phyloP scores from a whole-genome alignment of 257 asterid species.

The Misopates orontium region DNA sequence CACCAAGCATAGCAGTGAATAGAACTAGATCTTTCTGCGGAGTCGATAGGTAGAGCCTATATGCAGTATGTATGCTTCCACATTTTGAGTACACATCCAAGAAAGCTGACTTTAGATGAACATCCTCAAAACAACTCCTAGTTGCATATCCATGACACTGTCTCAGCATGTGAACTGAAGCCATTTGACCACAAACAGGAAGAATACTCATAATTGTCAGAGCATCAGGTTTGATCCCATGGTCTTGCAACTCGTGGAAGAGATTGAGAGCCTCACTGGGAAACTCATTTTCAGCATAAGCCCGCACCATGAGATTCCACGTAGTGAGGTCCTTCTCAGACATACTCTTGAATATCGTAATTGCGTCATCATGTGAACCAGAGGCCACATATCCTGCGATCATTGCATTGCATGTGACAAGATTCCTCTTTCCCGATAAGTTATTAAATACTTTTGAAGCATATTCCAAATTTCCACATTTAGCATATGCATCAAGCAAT shows the following conservation, averaged over 20 bases:
- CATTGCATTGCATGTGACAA: conserved; percentile 63
- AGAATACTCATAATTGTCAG: conserved; percentile 64
- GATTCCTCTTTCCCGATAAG: conserved; percentile 52
- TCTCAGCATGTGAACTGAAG: conserved; percentile 62
- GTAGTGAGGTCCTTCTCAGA: conserved; percentile 60
- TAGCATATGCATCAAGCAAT: conserved; percentile 78
- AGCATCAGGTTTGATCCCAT: conserved; percentile 61
- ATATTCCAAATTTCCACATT: conserved; percentile 56
- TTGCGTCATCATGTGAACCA: conserved; percentile 50
- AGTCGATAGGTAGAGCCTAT: conserved; percentile 59
- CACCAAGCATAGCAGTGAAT: conserved; percentile 85
- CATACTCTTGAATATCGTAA: conserved; percentile 51
- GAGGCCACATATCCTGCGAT: conserved; percentile 54
- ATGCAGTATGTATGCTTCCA: conserved; percentile 62
- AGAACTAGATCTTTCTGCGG: conserved; percentile 60
- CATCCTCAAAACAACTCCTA: conserved; percentile 54
- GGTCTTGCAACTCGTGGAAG: conserved; percentile 51
- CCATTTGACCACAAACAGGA: conserved; percentile 67
- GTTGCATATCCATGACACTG: conserved; percentile 72
- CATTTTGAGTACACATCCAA: conserved; percentile 74
- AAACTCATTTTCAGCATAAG: conserved; percentile 54
- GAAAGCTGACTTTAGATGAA: conserved; percentile 58
- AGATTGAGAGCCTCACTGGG: conserved; percentile 55
- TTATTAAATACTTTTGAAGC: conserved; percentile 52
- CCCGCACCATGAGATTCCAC: conserved; percentile 75